Conservation (phyloP, 306 rosid species). For the Cotoneaster glaucophyllus region DNA sequence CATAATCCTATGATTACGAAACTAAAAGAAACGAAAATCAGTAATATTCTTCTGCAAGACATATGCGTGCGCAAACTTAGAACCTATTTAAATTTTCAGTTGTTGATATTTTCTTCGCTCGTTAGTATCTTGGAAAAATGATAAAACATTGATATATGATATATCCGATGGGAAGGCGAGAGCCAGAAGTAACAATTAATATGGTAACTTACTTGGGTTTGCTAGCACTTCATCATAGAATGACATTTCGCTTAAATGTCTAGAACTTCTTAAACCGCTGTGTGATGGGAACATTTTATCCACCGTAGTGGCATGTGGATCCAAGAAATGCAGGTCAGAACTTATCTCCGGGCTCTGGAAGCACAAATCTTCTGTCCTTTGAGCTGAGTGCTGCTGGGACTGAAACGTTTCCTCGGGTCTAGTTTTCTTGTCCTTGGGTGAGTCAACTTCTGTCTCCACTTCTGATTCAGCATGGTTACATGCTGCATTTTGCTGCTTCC, state of each 20-base stretch:
- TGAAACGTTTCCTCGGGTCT: constrained; percentile 51
- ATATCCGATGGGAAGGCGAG: not conserved
- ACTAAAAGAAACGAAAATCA: not conserved
- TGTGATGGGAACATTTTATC: constrained; percentile 50
- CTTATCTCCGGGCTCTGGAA: constrained; percentile 58
- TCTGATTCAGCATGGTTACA: constrained; percentile 65
- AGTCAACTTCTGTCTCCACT: constrained; percentile 78
- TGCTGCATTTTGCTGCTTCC: constrained; percentile 63
- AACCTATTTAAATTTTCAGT: not conserved
- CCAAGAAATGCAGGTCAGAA: constrained; percentile 66
- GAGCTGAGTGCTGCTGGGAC: constrained; percentile 39
- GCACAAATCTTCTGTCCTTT: constrained; percentile 54
- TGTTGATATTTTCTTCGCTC: too few relatives aligned
- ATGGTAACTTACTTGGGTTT: constrained; percentile 39
- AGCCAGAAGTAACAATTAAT: not conserved
- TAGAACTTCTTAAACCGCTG: constrained; percentile 37
- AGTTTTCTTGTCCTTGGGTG: constrained; percentile 80
- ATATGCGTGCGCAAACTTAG: not conserved
- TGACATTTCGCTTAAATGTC: constrained; percentile 45
- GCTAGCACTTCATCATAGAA: constrained; percentile 63
- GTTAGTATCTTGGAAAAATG: too few relatives aligned
- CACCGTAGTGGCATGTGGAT: constrained; percentile 37
- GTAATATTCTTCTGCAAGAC: not conserved
- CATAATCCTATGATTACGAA: too few relatives aligned
- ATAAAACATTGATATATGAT: not conserved